Evolutionary conservation across 2,329 filamentous ascomycete genomes (phyloP).

Genomic region (Coniochaeta hoffmannii): DNA sequence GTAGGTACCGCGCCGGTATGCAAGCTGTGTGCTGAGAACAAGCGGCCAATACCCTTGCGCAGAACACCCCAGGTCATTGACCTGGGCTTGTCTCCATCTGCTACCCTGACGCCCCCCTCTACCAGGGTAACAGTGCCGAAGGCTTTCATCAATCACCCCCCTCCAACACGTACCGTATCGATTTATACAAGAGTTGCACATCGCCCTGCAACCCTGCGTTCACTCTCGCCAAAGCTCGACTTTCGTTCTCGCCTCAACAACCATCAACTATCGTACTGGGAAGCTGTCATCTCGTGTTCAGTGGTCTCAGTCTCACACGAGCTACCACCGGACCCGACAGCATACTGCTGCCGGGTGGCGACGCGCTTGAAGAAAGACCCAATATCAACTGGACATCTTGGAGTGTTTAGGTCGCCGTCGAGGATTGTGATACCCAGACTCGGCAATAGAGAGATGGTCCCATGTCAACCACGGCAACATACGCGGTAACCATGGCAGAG

Average conservation of each 20-base stretch:
- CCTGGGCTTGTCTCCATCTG: conserved; percentile 17
- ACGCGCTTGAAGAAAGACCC: neutral
- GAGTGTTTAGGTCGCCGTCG: neutral
- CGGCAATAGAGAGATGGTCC: conserved; percentile 33
- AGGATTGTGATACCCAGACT: neutral
- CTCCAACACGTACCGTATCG: conserved; percentile 41
- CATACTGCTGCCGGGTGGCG: neutral
- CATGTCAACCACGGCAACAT: conserved; percentile 55
- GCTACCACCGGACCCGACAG: neutral
- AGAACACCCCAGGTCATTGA: conserved; percentile 16
- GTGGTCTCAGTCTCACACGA: neutral
- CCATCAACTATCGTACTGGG: conserved; percentile 8
- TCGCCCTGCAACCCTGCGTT: conserved; percentile 32
- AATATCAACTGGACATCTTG: neutral
- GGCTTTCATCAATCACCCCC: conserved; percentile 37
- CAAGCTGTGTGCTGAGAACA: conserved; percentile 23
- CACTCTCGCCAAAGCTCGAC: conserved; percentile 17
- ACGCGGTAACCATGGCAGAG: conserved; percentile 57
- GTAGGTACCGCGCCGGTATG: conserved; percentile 28
- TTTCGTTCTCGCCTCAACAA: conserved; percentile 20
- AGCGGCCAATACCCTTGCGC: conserved; percentile 1
- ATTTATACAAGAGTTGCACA: conserved; percentile 40
- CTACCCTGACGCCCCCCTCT: conserved; percentile 29
- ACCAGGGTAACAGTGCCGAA: conserved; percentile 37
- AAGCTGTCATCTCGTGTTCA: conserved; percentile 4